Conservation (phyloP, 495 filamentous ascomycete genomes). For the Cercophora sp. region DNA sequence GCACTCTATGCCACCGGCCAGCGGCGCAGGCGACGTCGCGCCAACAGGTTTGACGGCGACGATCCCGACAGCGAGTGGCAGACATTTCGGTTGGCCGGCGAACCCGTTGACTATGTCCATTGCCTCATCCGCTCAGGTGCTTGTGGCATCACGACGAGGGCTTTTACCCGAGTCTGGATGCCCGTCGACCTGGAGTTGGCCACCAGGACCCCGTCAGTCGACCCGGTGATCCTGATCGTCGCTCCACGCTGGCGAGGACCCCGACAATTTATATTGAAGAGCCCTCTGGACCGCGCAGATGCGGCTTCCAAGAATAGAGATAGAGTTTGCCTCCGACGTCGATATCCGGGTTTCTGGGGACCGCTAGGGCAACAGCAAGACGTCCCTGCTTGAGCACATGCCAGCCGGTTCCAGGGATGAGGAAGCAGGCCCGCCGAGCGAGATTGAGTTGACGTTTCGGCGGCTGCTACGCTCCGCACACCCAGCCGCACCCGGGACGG, state of each 20-base stretch:
- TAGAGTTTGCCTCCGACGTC: conserved; percentile 4
- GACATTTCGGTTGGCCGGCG: no score
- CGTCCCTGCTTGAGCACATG: neutral
- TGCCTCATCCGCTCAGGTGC: no score
- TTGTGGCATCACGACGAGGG: no score
- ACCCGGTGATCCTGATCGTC: no score
- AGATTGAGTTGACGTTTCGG: neutral
- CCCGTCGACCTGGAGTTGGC: no score
- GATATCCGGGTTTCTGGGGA: conserved; percentile 8
- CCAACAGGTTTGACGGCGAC: conserved; percentile 14
- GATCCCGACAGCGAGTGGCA: conserved; percentile 1
- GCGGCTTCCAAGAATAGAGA: conserved; percentile 8
- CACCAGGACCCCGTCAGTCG: no score
- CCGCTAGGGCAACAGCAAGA: neutral
- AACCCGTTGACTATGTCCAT: no score
- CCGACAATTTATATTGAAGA: no score
- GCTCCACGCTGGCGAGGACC: no score
- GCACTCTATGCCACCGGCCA: conserved; percentile 9
- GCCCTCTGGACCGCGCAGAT: no score
- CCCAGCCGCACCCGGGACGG: neutral
- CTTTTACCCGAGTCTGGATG: no score
- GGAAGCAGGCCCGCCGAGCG: conserved; percentile 3
- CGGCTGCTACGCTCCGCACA: neutral
- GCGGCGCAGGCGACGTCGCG: conserved; percentile 16
- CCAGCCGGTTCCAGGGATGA: no score